A percentile compares a stretch with the other conserved stretches of the same genome.
Conservation (phyloP, 768 basidiomycete genomes). For the Tubosaeta sp. region DNA sequence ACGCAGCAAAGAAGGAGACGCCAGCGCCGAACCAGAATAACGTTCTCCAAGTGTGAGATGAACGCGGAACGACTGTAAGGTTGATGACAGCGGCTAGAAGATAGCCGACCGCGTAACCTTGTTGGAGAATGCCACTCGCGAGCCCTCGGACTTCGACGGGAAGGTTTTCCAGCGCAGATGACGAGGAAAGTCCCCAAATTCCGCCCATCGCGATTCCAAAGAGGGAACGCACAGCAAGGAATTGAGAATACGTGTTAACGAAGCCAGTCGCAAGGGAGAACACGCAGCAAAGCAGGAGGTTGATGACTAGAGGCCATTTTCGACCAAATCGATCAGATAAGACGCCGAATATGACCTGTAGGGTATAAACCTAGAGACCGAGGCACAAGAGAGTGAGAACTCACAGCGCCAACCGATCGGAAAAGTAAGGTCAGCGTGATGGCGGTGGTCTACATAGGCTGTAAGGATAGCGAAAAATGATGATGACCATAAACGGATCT, state of each 20-base stretch:
- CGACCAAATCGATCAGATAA: slow-evolving; percentile 87
- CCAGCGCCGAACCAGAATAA: slow-evolving; percentile 81
- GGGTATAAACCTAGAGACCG: neutral
- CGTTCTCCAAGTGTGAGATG: slow-evolving; percentile 56
- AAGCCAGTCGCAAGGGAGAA: slow-evolving; percentile 83
- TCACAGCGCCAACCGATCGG: slow-evolving; percentile 70
- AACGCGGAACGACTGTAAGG: slow-evolving; percentile 46
- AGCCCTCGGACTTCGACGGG: slow-evolving; percentile 85
- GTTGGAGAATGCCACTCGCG: slow-evolving; percentile 78
- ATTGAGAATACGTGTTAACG: slow-evolving; percentile 67
- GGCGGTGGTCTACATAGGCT: slow-evolving; percentile 52
- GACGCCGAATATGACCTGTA: slow-evolving; percentile 67
- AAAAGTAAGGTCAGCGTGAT: slow-evolving; percentile 94
- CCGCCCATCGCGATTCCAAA: slow-evolving; percentile 91
- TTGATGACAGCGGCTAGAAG: slow-evolving; percentile 83
- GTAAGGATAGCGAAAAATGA: neutral
- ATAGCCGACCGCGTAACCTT: slow-evolving; percentile 87
- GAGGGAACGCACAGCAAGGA: slow-evolving; percentile 77
- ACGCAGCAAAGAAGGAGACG: slow-evolving; percentile 65
- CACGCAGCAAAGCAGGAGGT: slow-evolving; percentile 63
- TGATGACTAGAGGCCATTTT: slow-evolving; percentile 87
- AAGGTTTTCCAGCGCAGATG: slow-evolving; percentile 85
- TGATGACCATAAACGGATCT: slow-evolving; percentile 7
- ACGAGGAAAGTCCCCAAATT: slow-evolving; percentile 80
- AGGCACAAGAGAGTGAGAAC: slow-evolving; percentile 6